These are phyloP conservation scores for Irpex sp. DNA, from an alignment of 1,284 basidiomycete genomes.

Conservation along the genomic window DNA sequence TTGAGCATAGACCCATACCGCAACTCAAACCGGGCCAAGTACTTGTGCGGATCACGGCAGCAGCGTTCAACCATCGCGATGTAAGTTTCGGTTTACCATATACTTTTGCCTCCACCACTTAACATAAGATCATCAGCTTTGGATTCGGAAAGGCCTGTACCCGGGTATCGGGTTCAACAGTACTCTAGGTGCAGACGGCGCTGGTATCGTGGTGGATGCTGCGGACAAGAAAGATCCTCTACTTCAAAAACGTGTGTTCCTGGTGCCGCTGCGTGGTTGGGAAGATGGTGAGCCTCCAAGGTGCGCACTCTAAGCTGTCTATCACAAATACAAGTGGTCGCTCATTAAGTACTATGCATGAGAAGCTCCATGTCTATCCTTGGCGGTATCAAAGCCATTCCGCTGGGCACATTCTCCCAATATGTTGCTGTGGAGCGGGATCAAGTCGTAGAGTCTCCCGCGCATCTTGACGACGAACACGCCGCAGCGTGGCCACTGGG, in stretches of 20 bases:
- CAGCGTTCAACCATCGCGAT: slow-evolving; percentile 79
- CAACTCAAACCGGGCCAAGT: slow-evolving; percentile 53
- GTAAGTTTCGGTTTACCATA: slow-evolving; percentile 38
- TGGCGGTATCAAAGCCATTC: slow-evolving; percentile 49
- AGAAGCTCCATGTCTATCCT: slow-evolving; percentile 37
- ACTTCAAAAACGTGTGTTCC: slow-evolving; percentile 67
- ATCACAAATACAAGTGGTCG: neutral
- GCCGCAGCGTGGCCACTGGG: slow-evolving; percentile 76
- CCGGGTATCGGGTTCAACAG: slow-evolving; percentile 60
- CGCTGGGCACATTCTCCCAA: slow-evolving; percentile 73
- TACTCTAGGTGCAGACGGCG: slow-evolving; percentile 72
- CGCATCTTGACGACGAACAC: slow-evolving; percentile 68
- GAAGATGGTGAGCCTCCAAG: slow-evolving; percentile 50
- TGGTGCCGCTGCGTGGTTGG: slow-evolving; percentile 78
- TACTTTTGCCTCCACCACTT: too few species aligned
- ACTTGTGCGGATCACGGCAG: slow-evolving; percentile 64
- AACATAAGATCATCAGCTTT: slow-evolving; percentile 43
- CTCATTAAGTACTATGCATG: neutral
- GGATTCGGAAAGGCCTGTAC: slow-evolving; percentile 72
- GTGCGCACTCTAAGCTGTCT: slow-evolving; percentile 35
- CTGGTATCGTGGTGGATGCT: slow-evolving; percentile 65
- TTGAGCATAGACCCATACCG: slow-evolving; percentile 47
- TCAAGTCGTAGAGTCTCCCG: slow-evolving; percentile 65
- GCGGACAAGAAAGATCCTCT: slow-evolving; percentile 50
- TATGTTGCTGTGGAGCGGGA: slow-evolving; percentile 73